phyloP scores from a whole-genome alignment of 2,329 filamentous ascomycete genomes.

The Cryphonectria radicalis region DNA sequence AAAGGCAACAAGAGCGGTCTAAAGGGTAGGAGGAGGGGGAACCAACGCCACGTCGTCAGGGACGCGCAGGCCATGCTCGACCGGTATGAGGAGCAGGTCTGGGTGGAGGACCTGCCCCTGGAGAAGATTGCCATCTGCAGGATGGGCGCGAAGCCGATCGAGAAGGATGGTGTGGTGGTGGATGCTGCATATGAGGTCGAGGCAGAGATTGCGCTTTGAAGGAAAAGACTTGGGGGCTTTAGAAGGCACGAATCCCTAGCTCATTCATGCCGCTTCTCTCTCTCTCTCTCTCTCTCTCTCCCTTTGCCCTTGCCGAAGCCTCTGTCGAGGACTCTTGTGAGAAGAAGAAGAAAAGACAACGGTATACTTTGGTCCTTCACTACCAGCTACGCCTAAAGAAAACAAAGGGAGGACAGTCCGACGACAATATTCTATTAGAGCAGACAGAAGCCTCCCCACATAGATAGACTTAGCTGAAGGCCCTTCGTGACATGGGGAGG shows the following conservation, averaged over 20 bases:
- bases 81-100: slow-evolving; percentile 67
- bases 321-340: too few relatives aligned
- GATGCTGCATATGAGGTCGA: slow-evolving; percentile 60
- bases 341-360: too few relatives aligned
- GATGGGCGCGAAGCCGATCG: slow-evolving; percentile 78
- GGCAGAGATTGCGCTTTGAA: slow-evolving; percentile 50
- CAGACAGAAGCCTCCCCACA: not conserved
- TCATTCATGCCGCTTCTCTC: too few relatives aligned
- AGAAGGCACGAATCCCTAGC: too few relatives aligned
- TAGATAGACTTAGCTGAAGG: too few relatives aligned
- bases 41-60: slow-evolving; percentile 49
- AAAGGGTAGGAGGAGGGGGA: slow-evolving; percentile 34
- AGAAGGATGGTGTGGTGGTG: slow-evolving; percentile 53
- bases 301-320: too few relatives aligned
- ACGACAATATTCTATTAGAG: not conserved
- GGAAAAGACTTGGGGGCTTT: too few relatives aligned
- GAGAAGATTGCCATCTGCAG: slow-evolving; percentile 77
- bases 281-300: too few relatives aligned
- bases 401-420: not conserved
- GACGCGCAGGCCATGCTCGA: slow-evolving; percentile 62
- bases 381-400: not conserved
- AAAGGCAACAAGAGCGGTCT: slow-evolving; percentile 42
- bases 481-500: not conserved
- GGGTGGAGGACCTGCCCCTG: slow-evolving; percentile 71
- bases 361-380: too few relatives aligned